Conservation (phyloP, 2,329 filamentous ascomycete genomes). For the Cladosporium sphaerospermum region DNA sequence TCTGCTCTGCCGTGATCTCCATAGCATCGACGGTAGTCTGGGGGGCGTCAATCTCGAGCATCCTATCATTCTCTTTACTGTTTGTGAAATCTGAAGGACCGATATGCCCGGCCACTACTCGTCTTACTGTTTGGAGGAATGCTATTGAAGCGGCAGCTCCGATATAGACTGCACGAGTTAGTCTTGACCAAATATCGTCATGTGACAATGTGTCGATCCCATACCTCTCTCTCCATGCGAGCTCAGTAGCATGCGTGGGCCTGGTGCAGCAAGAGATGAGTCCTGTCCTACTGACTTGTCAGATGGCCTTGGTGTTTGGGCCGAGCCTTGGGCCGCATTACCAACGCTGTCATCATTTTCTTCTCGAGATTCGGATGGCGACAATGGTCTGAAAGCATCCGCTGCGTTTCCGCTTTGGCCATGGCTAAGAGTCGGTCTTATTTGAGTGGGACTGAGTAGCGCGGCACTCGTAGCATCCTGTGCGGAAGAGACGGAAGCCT, state of each 20-base stretch:
- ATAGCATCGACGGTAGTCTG: slow-evolving; percentile 15
- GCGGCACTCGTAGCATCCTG: not conserved
- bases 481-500: not conserved
- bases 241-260: slow-evolving; percentile 44
- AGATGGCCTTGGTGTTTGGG: not conserved
- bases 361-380: slow-evolving; percentile 1
- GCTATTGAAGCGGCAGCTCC: slow-evolving; percentile 50
- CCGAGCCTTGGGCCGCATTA: not conserved
- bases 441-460: not conserved
- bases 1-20: slow-evolving; percentile 30
- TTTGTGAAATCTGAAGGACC: slow-evolving; percentile 51
- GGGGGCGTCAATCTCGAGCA: slow-evolving; percentile 42
- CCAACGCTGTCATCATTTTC: slow-evolving; percentile 2
- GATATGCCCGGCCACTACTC: slow-evolving; percentile 44
- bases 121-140: slow-evolving; percentile 49
- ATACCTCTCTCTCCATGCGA: slow-evolving; percentile 48
- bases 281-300: not conserved
- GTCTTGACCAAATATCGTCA: not conserved
- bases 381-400: not conserved
- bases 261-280: not conserved
- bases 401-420: not conserved
- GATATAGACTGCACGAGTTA: slow-evolving; percentile 38
- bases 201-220: not conserved
- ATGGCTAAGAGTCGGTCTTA: too few species aligned
- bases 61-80: slow-evolving; percentile 44